Conservation (phyloP, 371 early-diverging fungal species). For the Mucor piriformis region DNA sequence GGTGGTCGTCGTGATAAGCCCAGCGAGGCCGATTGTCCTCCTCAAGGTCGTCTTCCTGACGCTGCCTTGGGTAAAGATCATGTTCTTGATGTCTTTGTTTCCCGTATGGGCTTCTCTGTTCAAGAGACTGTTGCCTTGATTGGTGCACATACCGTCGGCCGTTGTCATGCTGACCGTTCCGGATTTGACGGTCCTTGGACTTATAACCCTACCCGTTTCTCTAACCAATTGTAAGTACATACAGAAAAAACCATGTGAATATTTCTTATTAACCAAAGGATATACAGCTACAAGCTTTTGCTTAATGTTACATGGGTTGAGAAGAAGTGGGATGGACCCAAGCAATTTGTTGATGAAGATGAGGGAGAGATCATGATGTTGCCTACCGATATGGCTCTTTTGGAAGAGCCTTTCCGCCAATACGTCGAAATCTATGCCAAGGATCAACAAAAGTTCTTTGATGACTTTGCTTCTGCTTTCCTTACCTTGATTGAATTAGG, state of each 20-base stretch:
- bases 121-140: slow-evolving; percentile 82
- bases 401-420: slow-evolving; percentile 70
- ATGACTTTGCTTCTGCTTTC: slow-evolving; percentile 82
- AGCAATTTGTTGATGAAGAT: slow-evolving; percentile 74
- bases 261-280: too few species aligned
- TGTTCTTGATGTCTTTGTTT: slow-evolving; percentile 75
- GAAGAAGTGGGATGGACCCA: slow-evolving; percentile 75
- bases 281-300: slow-evolving; percentile 70
- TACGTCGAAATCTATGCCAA: slow-evolving; percentile 81
- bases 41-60: slow-evolving; percentile 87
- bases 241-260: too few species aligned
- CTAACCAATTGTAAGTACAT: slow-evolving; percentile 70
- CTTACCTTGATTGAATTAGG: slow-evolving; percentile 84
- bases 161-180: slow-evolving; percentile 82
- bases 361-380: slow-evolving; percentile 83
- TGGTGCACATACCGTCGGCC: slow-evolving; percentile 90
- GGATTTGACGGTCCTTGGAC: slow-evolving; percentile 93
- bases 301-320: slow-evolving; percentile 69
- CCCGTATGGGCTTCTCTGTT: slow-evolving; percentile 77
- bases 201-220: slow-evolving; percentile 80
- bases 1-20: slow-evolving; percentile 76
- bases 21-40: slow-evolving; percentile 62
- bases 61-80: slow-evolving; percentile 75
- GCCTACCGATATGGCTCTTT: slow-evolving; percentile 83
- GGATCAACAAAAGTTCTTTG: slow-evolving; percentile 75